These are phyloP conservation scores for Ophiostoma australiae DNA, from an alignment of 2,329 filamentous ascomycete species.

Conservation along the genomic window DNA sequence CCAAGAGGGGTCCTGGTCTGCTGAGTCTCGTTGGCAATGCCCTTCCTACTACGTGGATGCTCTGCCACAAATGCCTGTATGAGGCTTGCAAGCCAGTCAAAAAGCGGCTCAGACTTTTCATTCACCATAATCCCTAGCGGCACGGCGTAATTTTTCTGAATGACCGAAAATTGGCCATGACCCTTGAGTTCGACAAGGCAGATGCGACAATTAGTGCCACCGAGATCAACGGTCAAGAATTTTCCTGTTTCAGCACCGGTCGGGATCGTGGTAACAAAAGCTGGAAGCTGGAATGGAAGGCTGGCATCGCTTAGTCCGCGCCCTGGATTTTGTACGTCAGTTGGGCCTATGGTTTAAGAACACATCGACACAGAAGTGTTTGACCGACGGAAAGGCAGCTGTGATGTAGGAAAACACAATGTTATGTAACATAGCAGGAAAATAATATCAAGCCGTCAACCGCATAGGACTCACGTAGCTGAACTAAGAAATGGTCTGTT, in stretches of 20 bases:
- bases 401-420: not conserved
- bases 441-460: not conserved
- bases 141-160: constrained; percentile 85
- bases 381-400: no score
- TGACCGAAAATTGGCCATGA: constrained; percentile 88
- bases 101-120: constrained; percentile 76
- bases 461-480: not conserved
- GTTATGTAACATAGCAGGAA: not conserved
- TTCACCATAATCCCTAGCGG: constrained; percentile 85
- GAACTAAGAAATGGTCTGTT: not conserved
- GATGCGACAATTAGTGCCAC: constrained; percentile 95
- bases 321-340: not conserved
- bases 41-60: constrained; percentile 31
- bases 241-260: constrained; percentile 95
- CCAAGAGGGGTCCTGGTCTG: constrained; percentile 63
- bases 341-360: not conserved
- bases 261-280: constrained; percentile 88
- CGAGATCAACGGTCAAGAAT: constrained; percentile 91
- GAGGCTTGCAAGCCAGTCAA: constrained; percentile 85
- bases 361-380: not conserved
- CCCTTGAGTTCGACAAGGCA: constrained; percentile 90
- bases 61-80: constrained; percentile 76
- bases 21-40: constrained; percentile 52
- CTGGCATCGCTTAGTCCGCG: not conserved
- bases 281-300: constrained; percentile 67